These are phyloP conservation scores for Albatrellus sp. DNA, from an alignment of 1,284 basidiomycete genomes.

Conservation along the genomic window DNA sequence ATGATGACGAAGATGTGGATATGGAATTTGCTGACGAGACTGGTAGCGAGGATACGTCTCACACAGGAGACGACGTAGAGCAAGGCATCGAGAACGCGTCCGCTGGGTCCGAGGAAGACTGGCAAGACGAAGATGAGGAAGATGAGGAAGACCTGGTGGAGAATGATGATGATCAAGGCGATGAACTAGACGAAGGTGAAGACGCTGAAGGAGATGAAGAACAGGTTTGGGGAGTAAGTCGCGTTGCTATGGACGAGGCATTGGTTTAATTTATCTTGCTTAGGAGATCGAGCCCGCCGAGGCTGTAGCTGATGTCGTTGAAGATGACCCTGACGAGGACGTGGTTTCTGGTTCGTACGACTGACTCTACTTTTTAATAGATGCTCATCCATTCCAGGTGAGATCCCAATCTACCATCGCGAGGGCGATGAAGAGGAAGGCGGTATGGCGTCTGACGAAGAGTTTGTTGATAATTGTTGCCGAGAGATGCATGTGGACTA, in stretches of 20 bases:
- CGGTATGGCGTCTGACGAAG: slow-evolving; percentile 64
- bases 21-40: slow-evolving; percentile 80
- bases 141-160: slow-evolving; percentile 47
- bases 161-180: slow-evolving; percentile 38
- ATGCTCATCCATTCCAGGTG: background rate
- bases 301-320: slow-evolving; percentile 21
- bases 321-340: slow-evolving; percentile 32
- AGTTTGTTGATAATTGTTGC: slow-evolving; percentile 27
- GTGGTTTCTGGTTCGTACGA: slow-evolving; percentile 21
- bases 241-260: background rate
- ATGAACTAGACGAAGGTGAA: slow-evolving; percentile 30
- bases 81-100: slow-evolving; percentile 49
- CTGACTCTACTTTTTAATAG: background rate
- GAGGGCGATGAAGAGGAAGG: slow-evolving; percentile 39
- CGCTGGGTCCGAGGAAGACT: slow-evolving; percentile 47
- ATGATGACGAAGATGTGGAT: slow-evolving; percentile 73
- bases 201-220: slow-evolving; percentile 38
- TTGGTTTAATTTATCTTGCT: slow-evolving; percentile 1
- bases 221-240: slow-evolving; percentile 63
- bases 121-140: slow-evolving; percentile 56
- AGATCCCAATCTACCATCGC: slow-evolving; percentile 11
- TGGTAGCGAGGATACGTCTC: slow-evolving; percentile 69
- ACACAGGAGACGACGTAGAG: slow-evolving; percentile 49
- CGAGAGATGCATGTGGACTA: slow-evolving; percentile 3
- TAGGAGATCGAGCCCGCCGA: slow-evolving; percentile 23